phyloP scores from a whole-genome alignment of 176 grass and related monocot genomes.

The bread wheat (Triticum aestivum) region DNA sequence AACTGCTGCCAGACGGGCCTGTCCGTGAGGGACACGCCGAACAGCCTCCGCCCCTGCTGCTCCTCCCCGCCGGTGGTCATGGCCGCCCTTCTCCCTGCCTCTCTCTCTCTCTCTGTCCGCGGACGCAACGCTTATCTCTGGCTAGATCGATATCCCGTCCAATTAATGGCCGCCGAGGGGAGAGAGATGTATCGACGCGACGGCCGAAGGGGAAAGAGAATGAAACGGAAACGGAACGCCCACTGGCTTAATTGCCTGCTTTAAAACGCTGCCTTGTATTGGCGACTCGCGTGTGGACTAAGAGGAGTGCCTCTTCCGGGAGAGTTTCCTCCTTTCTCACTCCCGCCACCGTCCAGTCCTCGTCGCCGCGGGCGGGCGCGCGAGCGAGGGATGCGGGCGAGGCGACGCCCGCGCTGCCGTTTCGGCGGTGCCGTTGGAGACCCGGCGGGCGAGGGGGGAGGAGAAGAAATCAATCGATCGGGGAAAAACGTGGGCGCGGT shows the following conservation, averaged over 20 bases:
- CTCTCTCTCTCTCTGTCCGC: background rate
- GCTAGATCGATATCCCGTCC: background rate
- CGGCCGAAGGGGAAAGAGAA: background rate
- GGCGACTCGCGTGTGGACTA: background rate
- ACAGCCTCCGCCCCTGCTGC: conserved; percentile 64
- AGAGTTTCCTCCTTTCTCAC: background rate
- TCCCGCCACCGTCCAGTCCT: background rate
- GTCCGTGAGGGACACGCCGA: conserved; percentile 68
- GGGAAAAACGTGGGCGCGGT: background rate
- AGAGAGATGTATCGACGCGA: background rate
- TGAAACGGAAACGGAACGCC: background rate
- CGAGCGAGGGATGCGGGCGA: background rate
- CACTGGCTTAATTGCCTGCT: background rate
- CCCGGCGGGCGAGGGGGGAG: no score
- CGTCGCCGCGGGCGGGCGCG: no score
- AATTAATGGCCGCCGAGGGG: background rate
- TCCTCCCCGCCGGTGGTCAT: conserved; percentile 49
- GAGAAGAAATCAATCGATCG: background rate
- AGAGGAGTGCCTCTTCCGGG: background rate
- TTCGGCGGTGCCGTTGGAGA: background rate
- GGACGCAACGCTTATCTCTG: no score
- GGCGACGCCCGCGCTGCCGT: background rate
- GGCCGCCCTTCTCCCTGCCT: background rate
- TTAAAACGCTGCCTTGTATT: background rate
- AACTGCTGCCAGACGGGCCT: conserved; percentile 89